These are phyloP conservation scores for Diplodia sapinea DNA, from an alignment of 2,329 filamentous ascomycete species.

Conservation along the genomic window DNA sequence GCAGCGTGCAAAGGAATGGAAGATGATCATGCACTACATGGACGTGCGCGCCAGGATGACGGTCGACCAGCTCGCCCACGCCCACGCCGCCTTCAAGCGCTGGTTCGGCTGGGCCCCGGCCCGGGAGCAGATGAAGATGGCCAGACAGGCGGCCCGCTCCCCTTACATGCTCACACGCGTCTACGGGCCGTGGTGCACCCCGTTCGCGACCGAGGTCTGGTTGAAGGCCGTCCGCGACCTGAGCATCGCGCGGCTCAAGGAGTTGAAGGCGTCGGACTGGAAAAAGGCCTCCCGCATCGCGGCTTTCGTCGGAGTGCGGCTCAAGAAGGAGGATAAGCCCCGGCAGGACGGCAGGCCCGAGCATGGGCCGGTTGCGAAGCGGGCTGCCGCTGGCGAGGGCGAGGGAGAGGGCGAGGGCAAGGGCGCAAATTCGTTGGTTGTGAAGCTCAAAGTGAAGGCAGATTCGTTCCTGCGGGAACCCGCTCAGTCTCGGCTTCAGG, in stretches of 20 bases:
- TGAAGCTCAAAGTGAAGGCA: neutral
- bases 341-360: neutral
- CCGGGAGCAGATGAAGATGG: neutral
- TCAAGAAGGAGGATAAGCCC: neutral
- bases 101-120: slow-evolving; percentile 9
- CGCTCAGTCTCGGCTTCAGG: neutral
- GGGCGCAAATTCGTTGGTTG: neutral
- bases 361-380: neutral
- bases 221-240: neutral
- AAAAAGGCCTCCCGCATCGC: neutral
- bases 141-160: neutral
- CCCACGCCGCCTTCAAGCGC: neutral
- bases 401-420: too few relatives aligned
- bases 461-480: neutral
- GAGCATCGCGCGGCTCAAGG: neutral
- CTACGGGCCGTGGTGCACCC: neutral
- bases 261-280: neutral
- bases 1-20: slow-evolving; percentile 4
- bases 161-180: neutral
- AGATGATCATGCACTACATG: neutral
- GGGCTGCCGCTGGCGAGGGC: neutral
- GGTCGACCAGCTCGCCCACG: neutral
- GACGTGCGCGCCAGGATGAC: slow-evolving; percentile 1
- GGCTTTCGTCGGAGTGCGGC: neutral
- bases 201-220: slow-evolving; percentile 8